Evolutionary conservation across 441 rosid genomes (phyloP), one percentile per base, ranked within the genome.

Genomic region (Macaranga tanarius): DNA sequence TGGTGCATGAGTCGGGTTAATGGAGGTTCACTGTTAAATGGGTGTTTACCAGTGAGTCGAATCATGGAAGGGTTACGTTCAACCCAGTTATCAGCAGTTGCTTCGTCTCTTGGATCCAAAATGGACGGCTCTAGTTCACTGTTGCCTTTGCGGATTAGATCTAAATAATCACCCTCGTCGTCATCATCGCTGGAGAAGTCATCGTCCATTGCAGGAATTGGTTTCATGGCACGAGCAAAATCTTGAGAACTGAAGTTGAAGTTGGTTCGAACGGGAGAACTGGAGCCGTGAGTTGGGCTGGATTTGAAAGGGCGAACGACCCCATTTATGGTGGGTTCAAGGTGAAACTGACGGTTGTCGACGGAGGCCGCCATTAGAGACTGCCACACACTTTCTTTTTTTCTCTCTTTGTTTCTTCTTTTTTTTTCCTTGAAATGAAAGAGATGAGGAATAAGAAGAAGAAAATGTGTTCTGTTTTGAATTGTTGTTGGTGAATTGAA

Each of bases 1-100:
- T 94, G 95, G 79, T 87, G 90, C 96, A 94, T 90, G 65, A 94
- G 97, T 40, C 88, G 85, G 76, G 79, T 73, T 34, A 94, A 70
- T 5, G 97, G 95, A 0, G 99, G 67, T 70, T 92, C 97, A 0
- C 86, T 83, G 89, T 94, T 94, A 81, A 90, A 94, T 0, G 99
- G 99, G 61, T 94, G 97, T 73, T 92, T 94, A 51, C 99, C 97
- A 1, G 97, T 89, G 84, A 92, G 95, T 31, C 97, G 97, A 70
- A 94, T 79, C 95, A 92, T 88, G 42, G 89, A 69, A 2, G 92
- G 76, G 85, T 92, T 89, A 6, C 97, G 92, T 67, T 86, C 81
- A 74, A 90, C 79, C 99, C 97, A 94, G 47, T 77, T 77, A 52
- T 93, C 97, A 0, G 93, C 85, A 1, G 95, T 92, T 28, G 78